Base-by-base conservation (phyloP, 140 eudicot genomes). In the Erigeron philadelphicus region DNA sequence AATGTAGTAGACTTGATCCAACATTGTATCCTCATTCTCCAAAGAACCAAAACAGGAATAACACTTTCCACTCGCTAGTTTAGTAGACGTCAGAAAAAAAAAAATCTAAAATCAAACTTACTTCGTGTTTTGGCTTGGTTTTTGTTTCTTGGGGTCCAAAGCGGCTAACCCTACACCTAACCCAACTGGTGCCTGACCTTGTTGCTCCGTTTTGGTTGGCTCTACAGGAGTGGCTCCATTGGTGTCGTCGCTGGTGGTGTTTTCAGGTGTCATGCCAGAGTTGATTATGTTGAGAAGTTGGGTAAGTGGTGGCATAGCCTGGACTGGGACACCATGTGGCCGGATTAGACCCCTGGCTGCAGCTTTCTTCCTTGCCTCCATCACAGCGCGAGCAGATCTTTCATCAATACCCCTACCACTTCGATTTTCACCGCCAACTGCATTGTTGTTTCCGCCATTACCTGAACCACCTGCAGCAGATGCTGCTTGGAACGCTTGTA, bases 331-430 rank as follows among this genome's bases (percentile, higher is more conserved):
- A 13, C 89, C 95, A 13, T 81, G 88, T 41, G 90, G 89, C n/a
- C 95, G 90, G 61, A 83, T 69, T 57, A 86, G 81, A 6, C 95
- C 95, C 74, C 82, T 81, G 21, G 98, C 98, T 8, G 93, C 96
- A 4, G 96, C 98, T 76, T 88, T 88, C 76, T 92, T 89, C 70
- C 93, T 80, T 6, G 73, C 88, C 47, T 86, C 97, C 0, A 87
- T 94, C 31, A 88, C 94, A 4, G 95, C 97, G 45, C 90, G 89
- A 2, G 88, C 95, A 0, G 90, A 94, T 79, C 97, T 76, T 76
- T 88, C 97, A 41, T 88, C 96, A 5, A 82, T 82, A 6, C 97
- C 97, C 49, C 95, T 81, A 46, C 96, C 95, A 19, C 75, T 54
- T 5, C 90, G 85, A 16, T 71, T 75, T 4, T 85, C 97, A 10